Conservation (phyloP, 139 green algal species). For the Eudorina sp. region DNA sequence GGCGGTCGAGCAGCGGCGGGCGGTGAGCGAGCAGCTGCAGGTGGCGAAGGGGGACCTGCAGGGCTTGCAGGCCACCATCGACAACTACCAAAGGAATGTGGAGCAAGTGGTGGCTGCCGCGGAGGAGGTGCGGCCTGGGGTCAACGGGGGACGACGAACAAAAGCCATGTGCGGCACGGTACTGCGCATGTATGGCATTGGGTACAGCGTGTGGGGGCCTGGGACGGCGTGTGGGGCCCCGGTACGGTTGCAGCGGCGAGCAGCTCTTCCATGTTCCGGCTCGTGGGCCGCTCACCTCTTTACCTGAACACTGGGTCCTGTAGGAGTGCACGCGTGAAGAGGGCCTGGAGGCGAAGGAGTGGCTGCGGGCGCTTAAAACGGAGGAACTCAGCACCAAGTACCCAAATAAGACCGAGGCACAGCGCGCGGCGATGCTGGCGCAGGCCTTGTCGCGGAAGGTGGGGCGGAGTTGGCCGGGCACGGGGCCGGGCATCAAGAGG, state of each 20-base stretch:
- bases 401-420: neutral
- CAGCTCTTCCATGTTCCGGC: neutral
- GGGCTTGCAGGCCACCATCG: neutral
- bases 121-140: neutral
- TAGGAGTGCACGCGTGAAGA: constrained; percentile 3
- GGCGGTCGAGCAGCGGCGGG: neutral
- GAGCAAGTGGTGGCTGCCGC: neutral
- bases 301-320: no score
- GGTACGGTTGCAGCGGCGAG: no score
- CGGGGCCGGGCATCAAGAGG: no score
- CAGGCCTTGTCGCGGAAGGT: neutral
- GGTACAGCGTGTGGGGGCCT: no score
- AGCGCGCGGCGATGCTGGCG: neutral
- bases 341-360: neutral
- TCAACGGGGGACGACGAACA: no score
- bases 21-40: neutral
- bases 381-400: neutral
- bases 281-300: neutral
- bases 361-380: neutral
- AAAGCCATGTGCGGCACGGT: no score
- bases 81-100: neutral
- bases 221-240: no score
- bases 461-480: no score
- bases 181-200: no score
- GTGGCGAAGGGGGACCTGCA: neutral